These are phyloP conservation scores for Naganishia sp. DNA, from an alignment of 1,284 basidiomycete genomes.

Conservation along the genomic window DNA sequence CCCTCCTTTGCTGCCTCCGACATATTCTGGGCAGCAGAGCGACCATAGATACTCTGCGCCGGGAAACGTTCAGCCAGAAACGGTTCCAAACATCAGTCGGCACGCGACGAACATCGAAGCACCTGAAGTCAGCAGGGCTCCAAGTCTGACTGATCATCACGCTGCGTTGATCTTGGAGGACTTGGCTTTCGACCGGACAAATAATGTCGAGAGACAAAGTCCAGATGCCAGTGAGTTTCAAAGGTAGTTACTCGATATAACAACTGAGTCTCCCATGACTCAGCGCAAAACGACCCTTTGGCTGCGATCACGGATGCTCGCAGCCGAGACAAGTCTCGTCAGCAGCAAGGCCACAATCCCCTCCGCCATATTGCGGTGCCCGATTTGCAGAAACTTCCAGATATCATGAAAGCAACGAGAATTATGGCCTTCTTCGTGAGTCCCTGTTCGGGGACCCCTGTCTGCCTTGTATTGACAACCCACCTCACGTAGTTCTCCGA, in stretches of 20 bases:
- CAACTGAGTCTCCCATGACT: background rate
- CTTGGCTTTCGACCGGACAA: slow-evolving; percentile 23
- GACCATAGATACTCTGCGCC: background rate
- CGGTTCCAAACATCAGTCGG: background rate
- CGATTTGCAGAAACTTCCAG: slow-evolving; percentile 8
- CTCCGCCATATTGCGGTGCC: background rate
- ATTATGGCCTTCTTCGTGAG: slow-evolving; percentile 22
- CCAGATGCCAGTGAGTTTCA: slow-evolving; percentile 3
- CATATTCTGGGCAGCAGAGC: background rate
- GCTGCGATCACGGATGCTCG: background rate
- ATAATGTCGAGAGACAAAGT: slow-evolving; percentile 19
- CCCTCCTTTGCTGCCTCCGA: background rate
- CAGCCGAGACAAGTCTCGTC: background rate
- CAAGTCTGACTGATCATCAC: slow-evolving; percentile 23
- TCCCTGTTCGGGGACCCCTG: background rate
- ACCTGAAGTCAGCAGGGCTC: slow-evolving; percentile 5
- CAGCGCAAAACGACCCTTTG: background rate
- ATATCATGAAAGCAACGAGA: background rate
- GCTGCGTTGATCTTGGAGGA: slow-evolving; percentile 22
- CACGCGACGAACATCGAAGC: background rate
- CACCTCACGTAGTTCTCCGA: background rate
- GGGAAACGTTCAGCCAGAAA: background rate
- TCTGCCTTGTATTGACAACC: too few relatives aligned
- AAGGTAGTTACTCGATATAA: too few relatives aligned
- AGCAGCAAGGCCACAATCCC: background rate